These are phyloP conservation scores for Trichoderma breve DNA, from an alignment of 2,329 filamentous ascomycete species.

Conservation along the genomic window DNA sequence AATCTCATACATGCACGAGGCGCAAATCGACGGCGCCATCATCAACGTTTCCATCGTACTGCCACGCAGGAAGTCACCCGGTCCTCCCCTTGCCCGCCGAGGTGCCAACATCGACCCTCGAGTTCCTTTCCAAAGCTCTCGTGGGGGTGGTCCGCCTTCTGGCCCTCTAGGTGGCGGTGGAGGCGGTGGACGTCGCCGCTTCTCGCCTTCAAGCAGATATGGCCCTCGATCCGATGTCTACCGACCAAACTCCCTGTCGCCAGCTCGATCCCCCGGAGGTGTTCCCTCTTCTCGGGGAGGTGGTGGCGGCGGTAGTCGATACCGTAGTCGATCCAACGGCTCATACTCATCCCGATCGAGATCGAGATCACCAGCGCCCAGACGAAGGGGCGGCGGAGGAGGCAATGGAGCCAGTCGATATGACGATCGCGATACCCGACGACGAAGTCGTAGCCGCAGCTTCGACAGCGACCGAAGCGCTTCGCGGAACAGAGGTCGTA, in stretches of 20 bases:
- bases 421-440: constrained; percentile 34
- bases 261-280: constrained; percentile 42
- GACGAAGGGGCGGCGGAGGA: constrained; percentile 29
- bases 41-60: constrained; percentile 88
- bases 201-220: constrained; percentile 38
- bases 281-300: constrained; percentile 37
- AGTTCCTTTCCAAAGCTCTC: constrained; percentile 33
- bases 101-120: constrained; percentile 58
- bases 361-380: constrained; percentile 41
- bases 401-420: constrained; percentile 5
- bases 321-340: constrained; percentile 45
- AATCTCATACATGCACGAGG: constrained; percentile 96
- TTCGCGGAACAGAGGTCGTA: constrained; percentile 40
- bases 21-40: constrained; percentile 79
- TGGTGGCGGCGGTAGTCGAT: constrained; percentile 32
- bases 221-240: constrained; percentile 56
- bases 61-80: constrained; percentile 73
- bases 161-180: constrained; percentile 30
- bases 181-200: constrained; percentile 38
- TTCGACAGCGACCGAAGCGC: constrained; percentile 42
- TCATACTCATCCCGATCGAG: constrained; percentile 51
- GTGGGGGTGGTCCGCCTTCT: constrained; percentile 33
- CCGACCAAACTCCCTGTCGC: constrained; percentile 57
- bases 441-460: constrained; percentile 51
- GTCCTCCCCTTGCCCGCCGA: constrained; percentile 69